These are phyloP conservation scores for Apiospora pterosperma DNA, from an alignment of 2,329 filamentous ascomycete genomes.

Conservation along the genomic window DNA sequence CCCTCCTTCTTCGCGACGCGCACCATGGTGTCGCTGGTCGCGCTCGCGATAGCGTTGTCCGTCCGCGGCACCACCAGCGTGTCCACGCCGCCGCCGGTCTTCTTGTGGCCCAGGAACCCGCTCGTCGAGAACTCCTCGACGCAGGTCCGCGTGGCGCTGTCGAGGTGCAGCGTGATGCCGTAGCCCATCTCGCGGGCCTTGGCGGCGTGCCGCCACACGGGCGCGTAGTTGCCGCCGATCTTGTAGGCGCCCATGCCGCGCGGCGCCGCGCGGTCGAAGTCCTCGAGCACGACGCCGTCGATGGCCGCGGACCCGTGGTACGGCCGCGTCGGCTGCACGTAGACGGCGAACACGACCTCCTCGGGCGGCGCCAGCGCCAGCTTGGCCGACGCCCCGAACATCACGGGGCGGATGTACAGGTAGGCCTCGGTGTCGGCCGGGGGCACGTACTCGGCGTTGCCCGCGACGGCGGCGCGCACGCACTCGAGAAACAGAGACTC, in stretches of 20 bases:
- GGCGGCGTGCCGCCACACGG: slow-evolving; percentile 60
- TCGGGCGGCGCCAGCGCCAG: slow-evolving; percentile 56
- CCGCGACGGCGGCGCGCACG: slow-evolving; percentile 57
- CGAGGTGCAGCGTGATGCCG: slow-evolving; percentile 65
- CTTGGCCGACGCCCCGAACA: slow-evolving; percentile 63
- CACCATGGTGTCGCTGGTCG: slow-evolving; percentile 17
- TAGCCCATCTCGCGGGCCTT: slow-evolving; percentile 59
- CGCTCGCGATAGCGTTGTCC: slow-evolving; percentile 7
- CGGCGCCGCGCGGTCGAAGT: slow-evolving; percentile 66
- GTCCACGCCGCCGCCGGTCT: neutral
- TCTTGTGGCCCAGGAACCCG: slow-evolving; percentile 9
- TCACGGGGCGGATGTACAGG: slow-evolving; percentile 65
- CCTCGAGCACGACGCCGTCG: slow-evolving; percentile 62
- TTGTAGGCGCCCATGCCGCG: slow-evolving; percentile 64
- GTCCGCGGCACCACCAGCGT: slow-evolving; percentile 7
- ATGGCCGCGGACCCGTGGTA: slow-evolving; percentile 64
- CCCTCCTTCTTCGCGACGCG: slow-evolving; percentile 22
- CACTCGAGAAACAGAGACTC: slow-evolving; percentile 54
- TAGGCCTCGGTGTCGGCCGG: slow-evolving; percentile 59
- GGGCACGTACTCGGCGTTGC: slow-evolving; percentile 66
- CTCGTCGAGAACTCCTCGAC: slow-evolving; percentile 10
- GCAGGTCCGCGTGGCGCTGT: slow-evolving; percentile 52
- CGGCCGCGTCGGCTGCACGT: slow-evolving; percentile 62
- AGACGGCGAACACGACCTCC: slow-evolving; percentile 61
- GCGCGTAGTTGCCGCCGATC: slow-evolving; percentile 68